These are phyloP conservation scores for Termitomyces sp. DNA, from an alignment of 768 basidiomycete species.

Conservation along the genomic window DNA sequence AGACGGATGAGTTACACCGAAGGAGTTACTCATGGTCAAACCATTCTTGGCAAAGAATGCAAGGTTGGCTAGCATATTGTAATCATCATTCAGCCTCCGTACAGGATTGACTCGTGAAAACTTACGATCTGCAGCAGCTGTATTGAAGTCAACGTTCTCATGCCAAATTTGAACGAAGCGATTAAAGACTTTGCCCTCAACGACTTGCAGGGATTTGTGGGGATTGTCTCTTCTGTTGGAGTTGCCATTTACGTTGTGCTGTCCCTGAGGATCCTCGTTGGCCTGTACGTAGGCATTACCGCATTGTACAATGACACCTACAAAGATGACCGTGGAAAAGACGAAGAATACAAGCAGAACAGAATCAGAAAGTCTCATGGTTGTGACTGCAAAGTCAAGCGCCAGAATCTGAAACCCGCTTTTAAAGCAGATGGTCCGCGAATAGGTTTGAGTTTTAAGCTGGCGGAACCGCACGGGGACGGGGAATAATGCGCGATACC, in stretches of 20 bases:
- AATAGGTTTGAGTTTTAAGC: not conserved
- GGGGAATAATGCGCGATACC: not conserved
- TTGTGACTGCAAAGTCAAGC: not conserved
- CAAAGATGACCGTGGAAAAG: not conserved
- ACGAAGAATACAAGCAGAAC: not conserved
- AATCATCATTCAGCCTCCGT: not conserved
- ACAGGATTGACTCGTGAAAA: not conserved
- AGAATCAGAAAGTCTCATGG: not conserved
- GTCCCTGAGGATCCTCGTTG: not conserved
- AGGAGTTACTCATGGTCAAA: slow-evolving; percentile 38
- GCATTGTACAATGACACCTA: not conserved
- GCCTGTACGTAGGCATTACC: not conserved
- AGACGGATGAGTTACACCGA: slow-evolving; percentile 50
- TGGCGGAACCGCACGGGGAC: not conserved
- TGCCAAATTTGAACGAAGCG: slow-evolving; percentile 43
- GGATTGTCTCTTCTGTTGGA: not conserved
- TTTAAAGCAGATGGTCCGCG: not conserved
- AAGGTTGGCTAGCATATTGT: slow-evolving; percentile 18
- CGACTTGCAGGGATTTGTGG: not conserved
- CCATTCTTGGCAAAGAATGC: slow-evolving; percentile 41
- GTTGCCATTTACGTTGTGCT: not conserved
- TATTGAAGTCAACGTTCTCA: slow-evolving; percentile 52
- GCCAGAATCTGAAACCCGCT: not conserved
- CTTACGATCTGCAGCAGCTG: slow-evolving; percentile 20
- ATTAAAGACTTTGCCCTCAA: slow-evolving; percentile 23